Base-by-base conservation (phyloP, 1,284 basidiomycete species). In the Pyrrhoderma lamaoense region DNA sequence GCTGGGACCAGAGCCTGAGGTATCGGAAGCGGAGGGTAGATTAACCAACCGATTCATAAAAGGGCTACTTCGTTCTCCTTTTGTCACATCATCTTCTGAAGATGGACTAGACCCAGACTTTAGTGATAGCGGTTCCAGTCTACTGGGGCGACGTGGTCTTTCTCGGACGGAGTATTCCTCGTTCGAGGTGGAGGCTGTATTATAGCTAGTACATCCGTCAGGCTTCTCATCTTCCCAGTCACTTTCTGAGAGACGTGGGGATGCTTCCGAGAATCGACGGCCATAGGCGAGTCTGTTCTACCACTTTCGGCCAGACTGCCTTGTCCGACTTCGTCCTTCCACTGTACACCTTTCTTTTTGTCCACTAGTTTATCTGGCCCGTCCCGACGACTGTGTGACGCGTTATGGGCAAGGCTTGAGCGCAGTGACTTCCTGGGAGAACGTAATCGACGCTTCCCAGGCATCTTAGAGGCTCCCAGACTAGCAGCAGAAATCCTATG, bases 151-250 rank as follows among this genome's bases (percentile, higher is more conserved):
- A 58, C 70, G 76, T 14, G 58, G 52, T 42, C 34, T 46, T 47
- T 47, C 53, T 38, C 42, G 49, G 50, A 39, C 55, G 54, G 42
- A 56, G 64, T 11, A 66, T 59, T 50, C 64, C 65, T 49, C 56
- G 62, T 39, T 62, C 63, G 13, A 74, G 67, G 27, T 66, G 59
- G 36, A 72, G 67, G 70, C 61, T 58, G 79, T 67, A 62, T 71
- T 77, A 54, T 77, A 55, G 55, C 71, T 77, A 58, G 82, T 61
- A 60, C 81, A 85, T 44, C 87, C 85, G 13, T 90, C 85, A 1
- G 83, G 85, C 66, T 77, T 82, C 61, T 89, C 89, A 61, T 90
- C 89, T 65, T 91, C 89, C 89, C 89, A 92, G 53, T 91, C 89
- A 62, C 82, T 87, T 60, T 91, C 87, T 2, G 85, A 86, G 5